Percentiles rank a stretch among this genome's conserved stretches.
phyloP scores from a whole-genome alignment of 352 stramenopile species.

The Pythium scleroteichum region DNA sequence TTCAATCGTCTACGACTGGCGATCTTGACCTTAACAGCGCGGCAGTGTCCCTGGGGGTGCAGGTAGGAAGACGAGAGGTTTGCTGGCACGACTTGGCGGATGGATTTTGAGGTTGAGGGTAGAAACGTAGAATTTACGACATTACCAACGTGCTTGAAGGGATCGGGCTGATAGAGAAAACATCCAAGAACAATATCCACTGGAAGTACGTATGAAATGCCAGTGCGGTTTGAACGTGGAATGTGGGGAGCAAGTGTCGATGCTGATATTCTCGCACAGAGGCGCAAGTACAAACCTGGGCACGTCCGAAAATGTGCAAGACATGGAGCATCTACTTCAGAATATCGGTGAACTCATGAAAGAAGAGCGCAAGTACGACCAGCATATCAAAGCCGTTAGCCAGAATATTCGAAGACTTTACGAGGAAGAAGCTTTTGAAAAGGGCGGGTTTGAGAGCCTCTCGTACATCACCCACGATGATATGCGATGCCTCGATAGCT shows the following conservation, averaged over 20 bases:
- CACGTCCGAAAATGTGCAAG: constrained; percentile 53
- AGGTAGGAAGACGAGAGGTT: constrained; percentile 38
- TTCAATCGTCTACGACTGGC: constrained; percentile 86
- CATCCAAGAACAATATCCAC: constrained; percentile 98
- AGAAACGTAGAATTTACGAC: constrained; percentile 98
- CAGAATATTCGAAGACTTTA: constrained; percentile 83
- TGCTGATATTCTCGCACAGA: constrained; percentile 28
- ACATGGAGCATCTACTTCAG: constrained; percentile 73
- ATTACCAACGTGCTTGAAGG: constrained; percentile 99
- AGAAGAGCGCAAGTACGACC: constrained; percentile 83
- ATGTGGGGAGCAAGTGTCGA: too few relatives aligned
- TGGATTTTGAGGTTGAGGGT: background rate
- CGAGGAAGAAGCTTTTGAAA: constrained; percentile 81
- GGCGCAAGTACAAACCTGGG: constrained; percentile 50
- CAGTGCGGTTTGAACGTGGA: background rate
- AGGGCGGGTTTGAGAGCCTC: constrained; percentile 75
- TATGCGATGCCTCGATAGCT: constrained; percentile 82
- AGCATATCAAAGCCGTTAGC: constrained; percentile 82
- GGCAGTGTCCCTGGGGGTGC: constrained; percentile 74
- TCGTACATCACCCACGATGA: constrained; percentile 89
- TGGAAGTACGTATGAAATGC: constrained; percentile 93
- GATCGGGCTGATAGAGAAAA: constrained; percentile 97
- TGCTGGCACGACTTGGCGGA: background rate
- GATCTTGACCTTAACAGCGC: constrained; percentile 96
- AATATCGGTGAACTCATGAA: constrained; percentile 79